Percentiles rank a stretch among this genome's conserved stretches.
Evolutionary conservation across 192 early-diverging fungal genomes (phyloP).

Genomic region (Backusella morwellensis): DNA sequence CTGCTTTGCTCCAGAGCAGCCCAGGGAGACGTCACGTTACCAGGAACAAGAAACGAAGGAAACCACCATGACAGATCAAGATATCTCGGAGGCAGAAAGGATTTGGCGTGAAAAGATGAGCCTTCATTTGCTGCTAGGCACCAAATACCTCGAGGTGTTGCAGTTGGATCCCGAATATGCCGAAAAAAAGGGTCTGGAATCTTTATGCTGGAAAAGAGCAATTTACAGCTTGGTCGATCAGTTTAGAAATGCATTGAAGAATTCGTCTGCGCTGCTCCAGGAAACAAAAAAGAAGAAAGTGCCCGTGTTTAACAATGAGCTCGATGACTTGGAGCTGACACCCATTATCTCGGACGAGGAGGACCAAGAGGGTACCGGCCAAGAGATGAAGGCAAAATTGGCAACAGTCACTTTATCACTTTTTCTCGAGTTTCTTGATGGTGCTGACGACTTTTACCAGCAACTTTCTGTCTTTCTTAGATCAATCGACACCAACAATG

Average conservation of each 20-base stretch:
- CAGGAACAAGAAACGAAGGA: not conserved
- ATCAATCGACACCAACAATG: slow-evolving; percentile 20
- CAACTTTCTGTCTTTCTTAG: slow-evolving; percentile 32
- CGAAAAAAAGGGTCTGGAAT: slow-evolving; percentile 52
- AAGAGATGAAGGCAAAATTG: slow-evolving; percentile 2
- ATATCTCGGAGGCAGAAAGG: not conserved
- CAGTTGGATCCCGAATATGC: slow-evolving; percentile 45
- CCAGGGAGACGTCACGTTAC: not conserved
- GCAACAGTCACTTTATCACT: slow-evolving; percentile 24
- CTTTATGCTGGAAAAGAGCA: slow-evolving; percentile 53
- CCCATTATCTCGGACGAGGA: slow-evolving; percentile 17
- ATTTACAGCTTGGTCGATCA: slow-evolving; percentile 51
- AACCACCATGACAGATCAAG: not conserved
- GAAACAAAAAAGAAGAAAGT: not conserved
- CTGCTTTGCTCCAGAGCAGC: not conserved
- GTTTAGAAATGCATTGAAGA: slow-evolving; percentile 45
- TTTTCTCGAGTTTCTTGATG: slow-evolving; percentile 42
- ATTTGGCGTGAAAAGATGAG: slow-evolving; percentile 36
- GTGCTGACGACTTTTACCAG: slow-evolving; percentile 48
- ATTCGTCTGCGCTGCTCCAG: not conserved
- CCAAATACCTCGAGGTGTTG: slow-evolving; percentile 43
- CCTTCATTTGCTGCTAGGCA: slow-evolving; percentile 32
- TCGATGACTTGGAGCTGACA: slow-evolving; percentile 13
- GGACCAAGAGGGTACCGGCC: not conserved
- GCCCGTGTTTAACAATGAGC: not conserved